Evolutionary conservation across 2,329 filamentous ascomycete genomes (phyloP).

Genomic region (Periglandula ipomoeae): DNA sequence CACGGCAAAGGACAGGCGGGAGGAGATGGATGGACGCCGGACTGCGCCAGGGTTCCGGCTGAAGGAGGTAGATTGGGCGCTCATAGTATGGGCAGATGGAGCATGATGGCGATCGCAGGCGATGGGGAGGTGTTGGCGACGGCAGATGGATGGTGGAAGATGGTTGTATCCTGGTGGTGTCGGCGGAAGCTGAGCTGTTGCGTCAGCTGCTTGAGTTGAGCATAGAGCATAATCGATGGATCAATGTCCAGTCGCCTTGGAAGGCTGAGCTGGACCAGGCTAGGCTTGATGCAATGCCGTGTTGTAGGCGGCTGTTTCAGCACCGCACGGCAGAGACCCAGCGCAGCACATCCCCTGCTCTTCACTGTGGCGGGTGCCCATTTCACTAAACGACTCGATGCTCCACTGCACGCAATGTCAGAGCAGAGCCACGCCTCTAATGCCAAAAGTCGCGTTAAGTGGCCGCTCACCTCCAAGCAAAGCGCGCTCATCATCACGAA

Average conservation of each 20-base stretch:
- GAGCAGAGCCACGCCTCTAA: too few species aligned
- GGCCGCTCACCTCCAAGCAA: neutral
- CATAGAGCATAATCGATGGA: too few species aligned
- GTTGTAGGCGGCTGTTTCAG: neutral
- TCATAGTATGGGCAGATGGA: conserved; percentile 33
- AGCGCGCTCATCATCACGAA: neutral
- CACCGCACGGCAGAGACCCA: too few species aligned
- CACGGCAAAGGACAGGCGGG: conserved; percentile 58
- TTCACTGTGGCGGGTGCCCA: neutral
- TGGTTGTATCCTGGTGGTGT: neutral
- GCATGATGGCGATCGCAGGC: conserved; percentile 23
- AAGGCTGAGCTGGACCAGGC: too few species aligned
- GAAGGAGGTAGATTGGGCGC: conserved; percentile 44
- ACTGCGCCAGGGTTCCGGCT: conserved; percentile 24
- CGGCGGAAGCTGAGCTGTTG: neutral
- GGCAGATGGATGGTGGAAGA: neutral
- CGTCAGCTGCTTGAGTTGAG: neutral
- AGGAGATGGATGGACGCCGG: conserved; percentile 49
- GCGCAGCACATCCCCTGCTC: neutral
- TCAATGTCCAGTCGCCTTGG: too few species aligned
- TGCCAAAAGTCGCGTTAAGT: neutral
- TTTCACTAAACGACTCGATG: too few species aligned
- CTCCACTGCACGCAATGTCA: too few species aligned
- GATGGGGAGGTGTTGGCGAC: neutral
- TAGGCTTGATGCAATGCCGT: too few species aligned